Evolutionary conservation across 306 rosid genomes (phyloP), one percentile per base, ranked within the genome.

Genomic region (Malus fusca): DNA sequence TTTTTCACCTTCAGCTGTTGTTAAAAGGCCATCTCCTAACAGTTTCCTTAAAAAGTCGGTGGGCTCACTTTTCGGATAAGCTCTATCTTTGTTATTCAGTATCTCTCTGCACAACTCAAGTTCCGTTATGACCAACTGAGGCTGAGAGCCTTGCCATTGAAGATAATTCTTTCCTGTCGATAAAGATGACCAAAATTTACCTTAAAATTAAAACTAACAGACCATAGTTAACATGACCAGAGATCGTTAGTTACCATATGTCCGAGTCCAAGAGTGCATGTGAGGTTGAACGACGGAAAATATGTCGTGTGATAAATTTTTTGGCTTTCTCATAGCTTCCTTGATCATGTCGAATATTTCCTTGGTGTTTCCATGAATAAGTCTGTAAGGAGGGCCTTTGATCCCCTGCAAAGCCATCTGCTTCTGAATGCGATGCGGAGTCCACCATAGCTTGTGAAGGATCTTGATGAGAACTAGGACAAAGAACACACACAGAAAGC

Each of bases 321-420:
- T 71, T 11, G 88, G 81, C 4, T 52, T 67, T 48, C 60, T 30
- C 76, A 26, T 51, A 40, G 72, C 79, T 48, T 81, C 74, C 40
- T 51, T 77, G 18, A 25, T 51, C 79, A 71, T 72, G 67, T 25
- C 2, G 30, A 26, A 35, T 23, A 85, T 81, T 15, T 85, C 81
- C 63, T 74, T 72, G 52, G 64, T 40, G 71, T 61, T 85, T 18
- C 84, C 84, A 19, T 68, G 74, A 33, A 78, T 30, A 31, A 82
- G 46, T 30, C 56, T 79, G 68, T 81, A 78, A 68, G 88, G 40
- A 67, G 88, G 84, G 3, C 88, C 88, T 72, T 43, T 64, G 72
- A 85, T 76, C 61, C 85, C 85, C 71, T 72, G 81, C 6, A 40
- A 62, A 30, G 25, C 40, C 81, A 79, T 51, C 33, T 18, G 1